Evolutionary conservation across 148 eudicot species (phyloP), one percentile per base, ranked within the genome.

Genomic region (Cornus kousa): DNA sequence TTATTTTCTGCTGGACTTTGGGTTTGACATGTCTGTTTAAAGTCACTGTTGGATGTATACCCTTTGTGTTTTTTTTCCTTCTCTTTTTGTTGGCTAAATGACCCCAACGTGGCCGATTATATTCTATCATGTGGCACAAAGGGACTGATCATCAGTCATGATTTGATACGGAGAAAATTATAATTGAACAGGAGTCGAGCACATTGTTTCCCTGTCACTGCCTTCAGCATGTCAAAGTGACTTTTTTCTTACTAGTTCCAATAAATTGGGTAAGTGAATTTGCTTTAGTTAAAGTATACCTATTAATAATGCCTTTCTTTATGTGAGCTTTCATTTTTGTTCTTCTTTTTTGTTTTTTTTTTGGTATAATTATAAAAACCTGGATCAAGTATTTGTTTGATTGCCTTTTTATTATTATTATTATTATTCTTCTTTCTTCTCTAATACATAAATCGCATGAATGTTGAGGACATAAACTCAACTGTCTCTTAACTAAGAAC

Each of bases 1-100:
- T 69, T 77, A 57, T 55, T 77, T 39, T 40, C 73, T 67, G 37
- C 81, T 67, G 78, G 71, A 77, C 40, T 76, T 74, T 57, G 33
- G 78, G 75, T 77, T 83, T 83, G 74, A 79, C 50, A 19, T 68
- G 74, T 81, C 73, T 72, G 81, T 77, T 76, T 73, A 73, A 81
- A 81, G 73, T 40, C 59, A 73, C 77, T 71, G 77, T 73, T 73
- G 23, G 71, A 66, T 67, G 13, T 73, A 28, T 23, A 50, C 72
- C 67, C 39, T 28, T 28, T 28, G 33, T 24, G 39, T 23, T 72
- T 31, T 48, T 46, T 35, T 33, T 77, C n/a, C n/a, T n/a, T n/a
- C n/a, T n/a, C 23, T 23, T 28, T 28, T 28, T 28, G 28, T 28
- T 32, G 68, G 74, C 17, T 64, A 65, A 78, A 71, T 71, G 70